Evolutionary conservation across 805 yeast species (phyloP), one percentile per base, ranked within the genome.

Genomic region (Scheffersomyces stipitis): DNA sequence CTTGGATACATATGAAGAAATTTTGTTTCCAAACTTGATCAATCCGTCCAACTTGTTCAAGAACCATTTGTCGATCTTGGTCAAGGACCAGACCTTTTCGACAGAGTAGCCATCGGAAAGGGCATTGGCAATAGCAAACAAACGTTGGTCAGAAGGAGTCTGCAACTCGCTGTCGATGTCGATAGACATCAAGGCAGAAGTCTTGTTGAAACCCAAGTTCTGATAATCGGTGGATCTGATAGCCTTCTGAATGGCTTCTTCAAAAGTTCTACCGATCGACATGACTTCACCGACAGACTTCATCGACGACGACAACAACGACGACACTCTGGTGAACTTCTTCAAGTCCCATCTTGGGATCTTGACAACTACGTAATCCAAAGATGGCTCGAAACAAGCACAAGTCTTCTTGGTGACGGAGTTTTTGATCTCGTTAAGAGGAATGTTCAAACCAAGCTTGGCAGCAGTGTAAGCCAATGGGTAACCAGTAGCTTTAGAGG

Each of bases 301-400:
- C 99, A 91, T 91, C 20, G 96, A 81, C 2, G 97, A 89, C 7
- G 93, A 84, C 52, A 91, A 78, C 60, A 81, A 75, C 35, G 86
- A 82, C 15, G 95, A 85, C 26, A 91, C 98, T 62, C 96, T 78
- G 44, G 91, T 86, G 69, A 91, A 91, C 69, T 91, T 91, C 74
- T 86, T 86, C 69, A 91, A 78, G 69, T 91, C 99, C 99, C 99
- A 91, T 71, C 98, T 81, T 64, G 99, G 99, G 64, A 91, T 93
- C 78, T 91, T 91, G 36, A 88, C 95, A 46, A 91, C 99, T 63
- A 89, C 86, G 68, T 91, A 91, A 69, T 91, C 99, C 59, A 91
- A 76, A 10, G 96, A 88, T 33, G 99, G 99, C 72, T 91, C 99
- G 66, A 91, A 91, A 73, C 95, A 86, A 38, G 98, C 93, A 61